Conservation (phyloP, 1,284 basidiomycete genomes). For the Apiotrichum brassicae region DNA sequence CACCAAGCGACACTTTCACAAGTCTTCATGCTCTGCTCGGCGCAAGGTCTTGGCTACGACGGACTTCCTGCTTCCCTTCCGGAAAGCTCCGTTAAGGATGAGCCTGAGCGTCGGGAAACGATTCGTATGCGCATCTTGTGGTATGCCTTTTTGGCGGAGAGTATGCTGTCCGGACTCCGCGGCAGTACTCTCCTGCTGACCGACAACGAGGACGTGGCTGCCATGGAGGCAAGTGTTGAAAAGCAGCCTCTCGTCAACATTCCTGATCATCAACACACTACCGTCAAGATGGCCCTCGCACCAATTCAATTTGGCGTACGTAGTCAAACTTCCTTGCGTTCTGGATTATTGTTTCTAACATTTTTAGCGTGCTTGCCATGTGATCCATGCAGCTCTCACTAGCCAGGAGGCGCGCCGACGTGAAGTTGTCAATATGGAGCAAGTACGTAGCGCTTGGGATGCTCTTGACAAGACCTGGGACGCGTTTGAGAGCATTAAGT, state of each 20-base stretch:
- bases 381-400: constrained; percentile 66
- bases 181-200: constrained; percentile 63
- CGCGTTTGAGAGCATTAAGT: constrained; percentile 63
- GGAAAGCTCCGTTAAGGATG: constrained; percentile 45
- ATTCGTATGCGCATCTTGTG: constrained; percentile 73
- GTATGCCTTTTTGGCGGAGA: constrained; percentile 71
- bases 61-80: constrained; percentile 51
- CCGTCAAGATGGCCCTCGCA: constrained; percentile 51
- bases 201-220: constrained; percentile 48
- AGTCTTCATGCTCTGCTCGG: constrained; percentile 63
- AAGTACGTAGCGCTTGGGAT: constrained; percentile 68
- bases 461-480: constrained; percentile 72
- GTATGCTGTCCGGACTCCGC: constrained; percentile 66
- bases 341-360: background rate
- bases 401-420: constrained; percentile 61
- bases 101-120: constrained; percentile 31
- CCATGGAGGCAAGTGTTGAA: constrained; percentile 4
- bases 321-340: too few relatives aligned
- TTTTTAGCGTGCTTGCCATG: constrained; percentile 58
- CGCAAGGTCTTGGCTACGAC: constrained; percentile 51
- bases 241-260: constrained; percentile 5
- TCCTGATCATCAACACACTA: constrained; percentile 32
- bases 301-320: constrained; percentile 59
- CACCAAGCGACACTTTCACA: constrained; percentile 60
- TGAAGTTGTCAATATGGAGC: constrained; percentile 57